These are phyloP conservation scores for Fusarium tanahbumbuense DNA, from an alignment of 2,329 filamentous ascomycete genomes.

Conservation along the genomic window DNA sequence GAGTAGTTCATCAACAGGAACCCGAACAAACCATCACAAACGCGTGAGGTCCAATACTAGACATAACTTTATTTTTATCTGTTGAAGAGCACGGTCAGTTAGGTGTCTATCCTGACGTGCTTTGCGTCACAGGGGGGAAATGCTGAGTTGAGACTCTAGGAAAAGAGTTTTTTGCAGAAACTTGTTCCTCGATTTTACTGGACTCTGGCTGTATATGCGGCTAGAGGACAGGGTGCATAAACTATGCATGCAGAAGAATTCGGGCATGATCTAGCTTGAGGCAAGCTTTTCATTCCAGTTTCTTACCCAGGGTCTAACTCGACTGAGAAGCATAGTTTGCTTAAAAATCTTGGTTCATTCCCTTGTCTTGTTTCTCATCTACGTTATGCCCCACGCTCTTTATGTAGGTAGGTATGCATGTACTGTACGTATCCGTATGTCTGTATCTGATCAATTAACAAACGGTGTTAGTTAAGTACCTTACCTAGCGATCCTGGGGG, in stretches of 20 bases:
- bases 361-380: slow-evolving; percentile 24
- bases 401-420: background rate
- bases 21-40: slow-evolving; percentile 16
- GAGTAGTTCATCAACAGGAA: background rate
- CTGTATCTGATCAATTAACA: slow-evolving; percentile 32
- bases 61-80: slow-evolving; percentile 26
- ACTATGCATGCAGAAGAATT: slow-evolving; percentile 29
- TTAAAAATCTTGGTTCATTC: slow-evolving; percentile 29
- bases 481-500: slow-evolving; percentile 31
- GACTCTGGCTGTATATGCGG: slow-evolving; percentile 13
- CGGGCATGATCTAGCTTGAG: background rate
- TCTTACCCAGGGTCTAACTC: background rate
- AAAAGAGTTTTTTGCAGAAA: slow-evolving; percentile 3
- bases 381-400: slow-evolving; percentile 24
- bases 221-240: slow-evolving; percentile 27
- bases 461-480: slow-evolving; percentile 33
- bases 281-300: slow-evolving; percentile 13
- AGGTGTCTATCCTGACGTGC: background rate
- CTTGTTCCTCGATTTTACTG: slow-evolving; percentile 1
- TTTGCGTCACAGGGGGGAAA: slow-evolving; percentile 2
- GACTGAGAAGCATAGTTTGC: background rate
- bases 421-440: too few species aligned
- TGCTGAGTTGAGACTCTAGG: background rate
- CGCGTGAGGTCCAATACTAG: slow-evolving; percentile 24
- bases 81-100: background rate